Evolutionary conservation across 305 asterid species (phyloP), one percentile per base, ranked within the genome.

Genomic region (Rubia balearica): DNA sequence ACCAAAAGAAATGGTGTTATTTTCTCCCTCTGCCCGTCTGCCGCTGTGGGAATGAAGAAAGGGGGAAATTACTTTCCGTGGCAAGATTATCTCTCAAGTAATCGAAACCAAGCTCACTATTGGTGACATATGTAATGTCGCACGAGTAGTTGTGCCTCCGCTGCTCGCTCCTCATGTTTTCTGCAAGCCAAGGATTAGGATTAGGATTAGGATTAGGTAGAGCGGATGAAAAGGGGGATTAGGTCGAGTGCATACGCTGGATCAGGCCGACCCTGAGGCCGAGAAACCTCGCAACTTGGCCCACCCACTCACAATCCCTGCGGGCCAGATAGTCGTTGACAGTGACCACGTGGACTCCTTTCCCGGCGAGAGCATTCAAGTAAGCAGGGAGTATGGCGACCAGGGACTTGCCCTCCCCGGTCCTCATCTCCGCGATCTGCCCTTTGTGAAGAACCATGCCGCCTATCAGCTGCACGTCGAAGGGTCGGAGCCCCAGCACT

Each of bases 361-460:
- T 94, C 61, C 96, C 96, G 43, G 91, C 74, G 89, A 93, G 85
- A 30, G 98, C 97, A 75, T 93, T 93, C 62, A 93, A 83, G 79
- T 86, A 89, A 75, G 97, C 96, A 65, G 98, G 98, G 79, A 93
- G 78, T 81, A 93, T 80, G 63, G 98, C 98, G 72, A 93, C 98
- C 33, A 93, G 96, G 59, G 98, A 91, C 85, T 93, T 93, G 17
- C 98, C 98, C 85, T 93, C 98, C 73, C 98, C 98, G 21, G 98
- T 93, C 80, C 92, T 89, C 97, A 93, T 93, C 80, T 93, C 98
- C 72, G 98, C 95, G 74, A 93, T 93, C 82, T 93, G 95, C 72
- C 98, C 98, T 80, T 89, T 93, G 83, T 93, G 98, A 70, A 93
- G 97, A 79, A 91, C 98, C 91, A 93, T 91, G 46, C 91, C 96